A percentile compares a stretch with the other conserved stretches of the same genome.
Evolutionary conservation across 2,329 filamentous ascomycete genomes (phyloP).

Genomic region (Aspergillus pseudonomiae): DNA sequence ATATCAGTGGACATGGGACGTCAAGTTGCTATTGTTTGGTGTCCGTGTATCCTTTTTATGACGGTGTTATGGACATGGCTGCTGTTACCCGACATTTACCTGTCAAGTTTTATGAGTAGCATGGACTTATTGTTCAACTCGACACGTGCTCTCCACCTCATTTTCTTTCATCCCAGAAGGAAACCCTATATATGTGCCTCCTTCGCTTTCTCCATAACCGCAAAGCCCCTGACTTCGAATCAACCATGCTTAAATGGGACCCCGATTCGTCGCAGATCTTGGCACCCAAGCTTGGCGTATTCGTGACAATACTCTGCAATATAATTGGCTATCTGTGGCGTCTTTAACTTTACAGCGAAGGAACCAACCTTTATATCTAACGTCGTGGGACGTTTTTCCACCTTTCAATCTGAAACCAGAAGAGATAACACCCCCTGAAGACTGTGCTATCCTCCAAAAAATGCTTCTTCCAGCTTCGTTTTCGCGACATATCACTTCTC

Average conservation of each 20-base stretch:
- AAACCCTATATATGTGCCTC: too few relatives aligned
- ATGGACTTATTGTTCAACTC: not conserved
- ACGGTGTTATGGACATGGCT: not conserved
- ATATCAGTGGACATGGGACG: too few relatives aligned
- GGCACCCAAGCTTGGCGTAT: not conserved
- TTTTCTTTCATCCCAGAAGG: not conserved
- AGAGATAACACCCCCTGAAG: not conserved
- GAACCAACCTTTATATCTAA: not conserved
- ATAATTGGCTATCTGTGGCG: not conserved
- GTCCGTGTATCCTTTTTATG: not conserved
- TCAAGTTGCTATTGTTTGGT: not conserved
- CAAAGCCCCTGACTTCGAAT: too few relatives aligned
- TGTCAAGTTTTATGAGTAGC: not conserved
- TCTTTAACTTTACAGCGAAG: not conserved
- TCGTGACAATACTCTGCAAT: not conserved
- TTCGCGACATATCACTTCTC: not conserved
- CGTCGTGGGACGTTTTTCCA: fast-evolving
- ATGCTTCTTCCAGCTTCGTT: not conserved
- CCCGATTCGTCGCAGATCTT: not conserved
- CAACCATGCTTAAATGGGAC: not conserved
- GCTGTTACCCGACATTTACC: not conserved
- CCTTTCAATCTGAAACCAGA: not conserved
- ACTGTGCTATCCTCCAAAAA: not conserved
- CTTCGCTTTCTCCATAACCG: too few relatives aligned
- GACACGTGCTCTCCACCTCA: fast-evolving